Conservation (phyloP, 768 basidiomycete species). For the Peribolospora kevripleyi region DNA sequence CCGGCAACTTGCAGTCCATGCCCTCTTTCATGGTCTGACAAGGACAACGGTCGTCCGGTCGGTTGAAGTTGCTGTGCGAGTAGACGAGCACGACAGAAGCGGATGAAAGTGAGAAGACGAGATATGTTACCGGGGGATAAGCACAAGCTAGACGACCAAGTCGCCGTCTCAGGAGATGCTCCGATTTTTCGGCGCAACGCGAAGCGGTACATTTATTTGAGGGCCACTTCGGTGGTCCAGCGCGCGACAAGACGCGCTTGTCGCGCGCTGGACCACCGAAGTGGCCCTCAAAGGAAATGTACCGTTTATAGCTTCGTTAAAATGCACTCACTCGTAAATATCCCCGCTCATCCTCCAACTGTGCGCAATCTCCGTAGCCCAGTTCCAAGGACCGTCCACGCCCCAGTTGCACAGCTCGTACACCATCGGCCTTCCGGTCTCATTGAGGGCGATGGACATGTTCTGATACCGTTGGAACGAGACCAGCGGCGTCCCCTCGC, state of each 20-base stretch:
- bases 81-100: neutral
- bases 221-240: too few relatives aligned
- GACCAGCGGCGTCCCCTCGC: neutral
- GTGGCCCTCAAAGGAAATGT: neutral
- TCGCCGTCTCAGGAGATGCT: too few relatives aligned
- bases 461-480: neutral
- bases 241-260: too few relatives aligned
- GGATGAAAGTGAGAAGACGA: neutral
- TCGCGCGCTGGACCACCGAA: too few relatives aligned
- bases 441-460: slow-evolving; percentile 1
- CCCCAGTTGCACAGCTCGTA: slow-evolving; percentile 3
- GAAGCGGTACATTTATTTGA: too few relatives aligned
- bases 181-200: too few relatives aligned
- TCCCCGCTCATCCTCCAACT: neutral
- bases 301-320: neutral
- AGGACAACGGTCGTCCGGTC: slow-evolving; percentile 3
- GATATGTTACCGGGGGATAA: neutral
- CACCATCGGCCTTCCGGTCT: neutral
- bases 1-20: neutral
- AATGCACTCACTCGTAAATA: neutral
- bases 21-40: neutral
- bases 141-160: too few relatives aligned
- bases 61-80: neutral
- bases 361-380: slow-evolving; percentile 3
- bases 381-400: neutral